Evolutionary conservation across 2,329 filamentous ascomycete genomes (phyloP).

Genomic region (Colletotrichum tropicale): DNA sequence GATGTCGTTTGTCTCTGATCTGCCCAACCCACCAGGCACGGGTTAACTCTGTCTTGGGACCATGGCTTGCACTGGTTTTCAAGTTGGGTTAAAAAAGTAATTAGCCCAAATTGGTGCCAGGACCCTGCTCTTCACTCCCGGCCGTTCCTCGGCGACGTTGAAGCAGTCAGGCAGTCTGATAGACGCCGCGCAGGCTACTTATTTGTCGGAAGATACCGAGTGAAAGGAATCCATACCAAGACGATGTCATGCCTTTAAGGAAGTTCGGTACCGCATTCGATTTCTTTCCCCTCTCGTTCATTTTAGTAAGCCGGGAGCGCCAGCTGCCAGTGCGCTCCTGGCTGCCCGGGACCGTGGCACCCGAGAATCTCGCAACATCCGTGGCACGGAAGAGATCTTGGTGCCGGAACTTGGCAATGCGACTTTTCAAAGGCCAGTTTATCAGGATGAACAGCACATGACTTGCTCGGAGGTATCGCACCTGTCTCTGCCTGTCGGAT

Average conservation of each 20-base stretch:
- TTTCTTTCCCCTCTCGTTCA: background rate
- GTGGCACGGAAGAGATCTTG: background rate
- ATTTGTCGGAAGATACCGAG: background rate
- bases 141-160: background rate
- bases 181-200: background rate
- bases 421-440: background rate
- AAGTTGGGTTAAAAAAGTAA: background rate
- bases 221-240: background rate
- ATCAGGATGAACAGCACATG: background rate
- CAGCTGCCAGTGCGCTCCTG: background rate
- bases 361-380: background rate
- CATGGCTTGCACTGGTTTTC: background rate
- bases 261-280: background rate
- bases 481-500: background rate
- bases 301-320: background rate
- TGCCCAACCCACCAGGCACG: background rate
- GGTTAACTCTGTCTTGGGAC: background rate
- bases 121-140: background rate
- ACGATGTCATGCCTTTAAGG: background rate
- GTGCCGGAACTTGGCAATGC: background rate
- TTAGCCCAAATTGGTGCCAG: background rate
- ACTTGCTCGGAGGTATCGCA: background rate
- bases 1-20: background rate
- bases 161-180: background rate
- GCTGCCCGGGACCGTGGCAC: background rate